These are phyloP conservation scores for Dictyostelium capitatum DNA, from an alignment of 78 protist genomes.

Conservation along the genomic window DNA sequence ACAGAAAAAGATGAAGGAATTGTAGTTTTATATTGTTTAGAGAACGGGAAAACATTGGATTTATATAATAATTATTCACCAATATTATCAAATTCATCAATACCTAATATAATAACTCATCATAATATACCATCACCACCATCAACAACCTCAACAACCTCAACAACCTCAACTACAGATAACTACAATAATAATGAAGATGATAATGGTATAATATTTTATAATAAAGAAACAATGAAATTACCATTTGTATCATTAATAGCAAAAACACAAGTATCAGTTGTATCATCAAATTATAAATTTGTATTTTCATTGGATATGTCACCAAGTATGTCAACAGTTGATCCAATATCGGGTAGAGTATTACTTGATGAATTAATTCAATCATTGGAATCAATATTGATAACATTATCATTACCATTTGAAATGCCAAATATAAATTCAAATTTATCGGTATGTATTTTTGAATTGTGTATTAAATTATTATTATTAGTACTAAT, in stretches of 20 bases:
- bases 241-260: slow-evolving; percentile 50
- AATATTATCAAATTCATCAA: slow-evolving; percentile 10
- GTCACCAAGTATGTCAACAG: slow-evolving; percentile 72
- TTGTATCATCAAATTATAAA: slow-evolving; percentile 36
- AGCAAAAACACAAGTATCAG: slow-evolving; percentile 67
- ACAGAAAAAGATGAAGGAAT: slow-evolving; percentile 60
- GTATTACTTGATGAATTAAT: slow-evolving; percentile 53
- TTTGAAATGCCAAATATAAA: slow-evolving; percentile 12
- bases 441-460: slow-evolving; percentile 21
- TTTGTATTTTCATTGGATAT: slow-evolving; percentile 69
- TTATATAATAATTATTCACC: slow-evolving; percentile 6
- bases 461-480: background rate
- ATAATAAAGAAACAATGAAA: background rate
- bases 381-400: slow-evolving; percentile 31
- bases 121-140: no score
- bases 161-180: no score
- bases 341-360: slow-evolving; percentile 68
- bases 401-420: slow-evolving; percentile 48
- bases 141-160: background rate
- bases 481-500: background rate
- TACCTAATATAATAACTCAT: background rate
- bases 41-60: slow-evolving; percentile 43
- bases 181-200: slow-evolving; percentile 1
- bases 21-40: slow-evolving; percentile 32
- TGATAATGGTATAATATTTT: slow-evolving; percentile 12